phyloP scores from a whole-genome alignment of 495 filamentous ascomycete genomes.

The Penicillium bialowiezense region DNA sequence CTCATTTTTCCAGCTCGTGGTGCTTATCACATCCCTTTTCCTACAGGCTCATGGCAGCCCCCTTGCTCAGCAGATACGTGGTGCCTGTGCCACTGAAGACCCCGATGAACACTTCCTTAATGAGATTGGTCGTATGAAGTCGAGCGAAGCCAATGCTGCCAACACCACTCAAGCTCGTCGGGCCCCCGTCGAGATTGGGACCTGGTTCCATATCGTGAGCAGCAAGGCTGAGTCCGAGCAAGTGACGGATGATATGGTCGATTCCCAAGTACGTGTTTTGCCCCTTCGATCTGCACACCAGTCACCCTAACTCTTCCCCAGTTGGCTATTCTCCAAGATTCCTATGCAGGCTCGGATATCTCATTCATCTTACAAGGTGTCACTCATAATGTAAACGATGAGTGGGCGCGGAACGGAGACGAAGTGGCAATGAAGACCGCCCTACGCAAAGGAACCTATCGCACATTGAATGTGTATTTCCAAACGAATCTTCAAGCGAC shows the following conservation, averaged over 20 bases:
- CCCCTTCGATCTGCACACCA: neutral
- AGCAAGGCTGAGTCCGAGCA: conserved; percentile 28
- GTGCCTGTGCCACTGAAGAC: conserved; percentile 38
- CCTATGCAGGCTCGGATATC: conserved; percentile 43
- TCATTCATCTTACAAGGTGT: conserved; percentile 62
- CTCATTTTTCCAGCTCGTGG: conserved; percentile 20
- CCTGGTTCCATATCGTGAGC: conserved; percentile 48
- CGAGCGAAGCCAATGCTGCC: conserved; percentile 8
- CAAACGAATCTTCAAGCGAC: conserved; percentile 44
- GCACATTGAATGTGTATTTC: conserved; percentile 51
- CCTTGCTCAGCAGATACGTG: conserved; percentile 17
- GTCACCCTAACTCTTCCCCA: conserved; percentile 12
- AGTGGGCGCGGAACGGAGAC: conserved; percentile 61
- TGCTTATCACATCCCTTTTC: conserved; percentile 18
- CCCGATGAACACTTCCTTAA: conserved; percentile 29
- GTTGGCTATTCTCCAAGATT: conserved; percentile 40
- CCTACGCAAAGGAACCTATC: conserved; percentile 53
- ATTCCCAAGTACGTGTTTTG: conserved; percentile 35
- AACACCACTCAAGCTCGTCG: conserved; percentile 23
- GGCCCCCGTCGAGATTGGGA: conserved; percentile 43
- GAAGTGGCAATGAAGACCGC: conserved; percentile 62
- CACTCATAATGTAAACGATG: conserved; percentile 70
- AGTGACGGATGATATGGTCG: conserved; percentile 41
- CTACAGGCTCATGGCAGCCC: conserved; percentile 20
- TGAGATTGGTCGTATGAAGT: conserved; percentile 26